Conservation (phyloP, 2,329 filamentous ascomycete genomes). For the Sclerotinia subarctica region DNA sequence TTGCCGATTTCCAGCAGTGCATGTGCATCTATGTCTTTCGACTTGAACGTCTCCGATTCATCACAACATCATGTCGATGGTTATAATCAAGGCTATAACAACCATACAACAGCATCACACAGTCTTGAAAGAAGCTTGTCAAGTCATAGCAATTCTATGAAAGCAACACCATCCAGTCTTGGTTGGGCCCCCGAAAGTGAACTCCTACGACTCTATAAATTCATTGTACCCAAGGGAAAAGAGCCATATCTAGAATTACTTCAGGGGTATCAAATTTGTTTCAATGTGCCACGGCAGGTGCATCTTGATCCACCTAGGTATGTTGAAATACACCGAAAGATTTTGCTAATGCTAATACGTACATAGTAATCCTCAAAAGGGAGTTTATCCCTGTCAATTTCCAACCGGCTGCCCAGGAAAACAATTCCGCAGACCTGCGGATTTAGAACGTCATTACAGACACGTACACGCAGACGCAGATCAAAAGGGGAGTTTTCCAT, state of each 20-base stretch:
- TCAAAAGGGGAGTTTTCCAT: conserved; percentile 32
- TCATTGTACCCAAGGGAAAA: conserved; percentile 27
- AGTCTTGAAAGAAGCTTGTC: background rate
- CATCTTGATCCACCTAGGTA: conserved; percentile 27
- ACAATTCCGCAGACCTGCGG: conserved; percentile 37
- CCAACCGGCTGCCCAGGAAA: conserved; percentile 28
- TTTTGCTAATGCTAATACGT: background rate
- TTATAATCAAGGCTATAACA: conserved; percentile 4
- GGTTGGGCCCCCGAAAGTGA: conserved; percentile 23
- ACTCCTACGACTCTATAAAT: conserved; percentile 26
- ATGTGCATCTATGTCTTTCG: conserved; percentile 15
- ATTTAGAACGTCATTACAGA: conserved; percentile 41
- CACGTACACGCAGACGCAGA: conserved; percentile 35
- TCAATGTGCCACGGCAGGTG: conserved; percentile 24
- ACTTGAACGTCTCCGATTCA: background rate
- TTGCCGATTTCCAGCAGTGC: conserved; percentile 5
- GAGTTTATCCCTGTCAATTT: conserved; percentile 27
- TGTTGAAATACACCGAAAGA: background rate
- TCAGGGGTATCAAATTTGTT: background rate
- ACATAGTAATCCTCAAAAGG: conserved; percentile 24
- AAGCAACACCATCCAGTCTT: conserved; percentile 25
- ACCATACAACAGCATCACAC: background rate
- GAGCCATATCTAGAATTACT: conserved; percentile 28
- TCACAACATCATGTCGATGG: background rate
- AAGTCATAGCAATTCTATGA: background rate